These are phyloP conservation scores for Syzygium syzygioides DNA, from an alignment of 441 rosid genomes.

Conservation along the genomic window DNA sequence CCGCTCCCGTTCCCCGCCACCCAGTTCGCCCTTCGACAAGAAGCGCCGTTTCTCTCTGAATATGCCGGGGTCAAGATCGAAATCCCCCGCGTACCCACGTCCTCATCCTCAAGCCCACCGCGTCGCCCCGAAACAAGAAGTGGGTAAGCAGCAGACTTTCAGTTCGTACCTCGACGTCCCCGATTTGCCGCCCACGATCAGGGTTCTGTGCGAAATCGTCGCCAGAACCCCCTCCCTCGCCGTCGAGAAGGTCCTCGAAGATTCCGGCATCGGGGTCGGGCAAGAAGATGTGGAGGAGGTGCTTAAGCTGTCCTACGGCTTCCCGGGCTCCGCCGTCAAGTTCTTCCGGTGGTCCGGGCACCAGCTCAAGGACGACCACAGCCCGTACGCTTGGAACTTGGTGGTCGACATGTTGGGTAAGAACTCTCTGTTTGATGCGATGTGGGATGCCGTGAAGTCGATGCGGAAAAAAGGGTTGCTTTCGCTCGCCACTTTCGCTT, in stretches of 20 bases:
- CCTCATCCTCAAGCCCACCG: background rate
- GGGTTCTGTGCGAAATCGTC: slow-evolving; percentile 36
- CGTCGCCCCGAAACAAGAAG: background rate
- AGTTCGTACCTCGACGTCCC: slow-evolving; percentile 33
- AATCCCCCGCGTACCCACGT: background rate
- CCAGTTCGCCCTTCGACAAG: background rate
- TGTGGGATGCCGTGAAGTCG: slow-evolving; percentile 68
- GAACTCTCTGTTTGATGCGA: slow-evolving; percentile 44
- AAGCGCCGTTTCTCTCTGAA: background rate
- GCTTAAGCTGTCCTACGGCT: slow-evolving; percentile 46
- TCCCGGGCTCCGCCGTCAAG: slow-evolving; percentile 47
- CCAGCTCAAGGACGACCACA: slow-evolving; percentile 36
- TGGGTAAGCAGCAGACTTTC: slow-evolving; percentile 19
- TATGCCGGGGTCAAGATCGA: background rate
- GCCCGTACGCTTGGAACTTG: slow-evolving; percentile 66
- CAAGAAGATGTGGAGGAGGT: slow-evolving; percentile 44
- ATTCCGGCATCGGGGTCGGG: slow-evolving; percentile 30
- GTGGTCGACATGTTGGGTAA: slow-evolving; percentile 62
- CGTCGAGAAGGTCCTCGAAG: slow-evolving; percentile 33
- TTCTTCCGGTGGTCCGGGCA: slow-evolving; percentile 63
- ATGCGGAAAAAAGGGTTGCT: slow-evolving; percentile 37
- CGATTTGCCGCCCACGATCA: slow-evolving; percentile 26
- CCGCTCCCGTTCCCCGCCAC: background rate
- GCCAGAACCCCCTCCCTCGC: slow-evolving; percentile 39
- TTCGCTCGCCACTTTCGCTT: slow-evolving; percentile 59